Evolutionary conservation across 2,329 filamentous ascomycete species (phyloP), one percentile per base, ranked within the genome.

Genomic region (Didymella sp.): DNA sequence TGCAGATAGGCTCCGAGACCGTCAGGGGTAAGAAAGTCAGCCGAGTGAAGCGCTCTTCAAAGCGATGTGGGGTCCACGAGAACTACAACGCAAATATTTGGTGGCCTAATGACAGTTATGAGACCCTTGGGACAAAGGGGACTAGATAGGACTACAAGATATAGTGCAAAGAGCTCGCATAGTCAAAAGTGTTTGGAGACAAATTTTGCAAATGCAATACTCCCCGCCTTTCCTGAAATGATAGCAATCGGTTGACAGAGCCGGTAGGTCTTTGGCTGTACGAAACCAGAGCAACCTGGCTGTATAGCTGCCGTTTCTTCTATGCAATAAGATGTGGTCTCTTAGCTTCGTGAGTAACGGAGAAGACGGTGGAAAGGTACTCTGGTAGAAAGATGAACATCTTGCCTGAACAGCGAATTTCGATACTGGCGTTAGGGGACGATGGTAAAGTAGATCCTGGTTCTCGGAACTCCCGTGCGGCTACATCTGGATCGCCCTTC

Each of bases 11-110:
- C 28, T 24, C 43, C 21, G 13, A 45, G 17, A 9, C 6, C 9
- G 19, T 38, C 43, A 51, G 40, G 45, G 45, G 33, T 44, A 21
- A 52, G 54, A 28, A 57, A 13, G 48, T 57, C 15, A 43, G 54
- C 48, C 49, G 54, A 57, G 43, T n/a, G 30, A 38, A 30, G 28
- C 41, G 45, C 45, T 49, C 28, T 38, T 15, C 7, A 19, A 31
- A 44, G 38, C 19, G 30, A 43, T 48, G 43, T 37, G 48, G 54
- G 25, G 43, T 22, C 27, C 22, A 44, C 45, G 22, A 27, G 19
- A 3, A 27, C 12, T 11, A 40, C 24, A 13, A 43, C 25, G 27
- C 31, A 31, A 25, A 21, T 22, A 33, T 24, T 19, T 40, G 43
- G 31, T 52, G 43, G 48, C 37, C 43, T 51, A 30, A 57, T 38